Base-by-base conservation (phyloP, 164 flowering plant genomes). In the Vitis labrusca region DNA sequence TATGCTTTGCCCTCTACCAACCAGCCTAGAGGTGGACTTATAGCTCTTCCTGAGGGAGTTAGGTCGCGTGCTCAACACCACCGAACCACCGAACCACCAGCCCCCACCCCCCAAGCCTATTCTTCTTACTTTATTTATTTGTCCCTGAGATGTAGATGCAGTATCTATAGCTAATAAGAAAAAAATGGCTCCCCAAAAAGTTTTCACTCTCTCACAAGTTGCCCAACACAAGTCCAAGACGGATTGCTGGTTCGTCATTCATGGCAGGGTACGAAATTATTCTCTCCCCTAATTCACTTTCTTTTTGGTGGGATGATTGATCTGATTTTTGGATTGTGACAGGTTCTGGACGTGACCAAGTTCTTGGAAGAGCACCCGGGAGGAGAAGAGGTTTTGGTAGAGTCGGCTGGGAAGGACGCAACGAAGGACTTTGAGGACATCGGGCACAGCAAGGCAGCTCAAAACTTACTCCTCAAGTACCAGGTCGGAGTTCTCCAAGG, bases 341-440 rank as follows among this genome's bases (percentile, higher is more conserved):
- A 85, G 84, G 89, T 85, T 11, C 50, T 83, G 68, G 56, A 85
- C 56, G 83, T 81, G 76, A 81, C 85, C 12, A 81, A 71, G 61
- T 83, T 85, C 77, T 48, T 81, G 81, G 81, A 76, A n/a, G 84
- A 80, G 52, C 86, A 85, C 73, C 86, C 85, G 2, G 85, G 84
- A 61, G 85, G 85, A 55, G 85, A 77, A 23, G 88, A 85, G 50
- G 88, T 81, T 61, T 58, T 85, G 69, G 3, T 83, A 10, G 85
- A 83, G 65, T 23, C 66, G 2, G 84, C 86, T 13, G 89, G 86
- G 48, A 85, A 77, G 58, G 89, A 85, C 72, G 89, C 84, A 17
- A 83, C 84, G 0, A 78, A 78, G 70, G 82, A 75, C 11, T 85
- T 83, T 61, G 72, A 80, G 5, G 78, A 50, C 5, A 71, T 82